phyloP scores from a whole-genome alignment of 768 basidiomycete genomes.

The Butyriboletus loyo region DNA sequence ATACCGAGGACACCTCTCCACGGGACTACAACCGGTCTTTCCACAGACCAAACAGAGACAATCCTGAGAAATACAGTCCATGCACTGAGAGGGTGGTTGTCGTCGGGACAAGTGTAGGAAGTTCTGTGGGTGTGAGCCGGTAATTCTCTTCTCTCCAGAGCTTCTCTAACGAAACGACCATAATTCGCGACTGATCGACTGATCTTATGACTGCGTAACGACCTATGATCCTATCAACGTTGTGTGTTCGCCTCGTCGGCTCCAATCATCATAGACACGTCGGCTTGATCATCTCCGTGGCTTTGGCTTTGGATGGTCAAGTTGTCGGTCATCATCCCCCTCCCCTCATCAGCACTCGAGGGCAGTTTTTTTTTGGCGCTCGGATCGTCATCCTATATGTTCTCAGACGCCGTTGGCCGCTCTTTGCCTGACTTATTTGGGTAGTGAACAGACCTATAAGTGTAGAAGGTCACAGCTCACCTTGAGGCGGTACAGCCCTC shows the following conservation, averaged over 20 bases:
- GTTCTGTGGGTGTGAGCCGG: not conserved
- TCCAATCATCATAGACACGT: not conserved
- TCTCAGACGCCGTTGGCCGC: not conserved
- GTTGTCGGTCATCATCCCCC: not conserved
- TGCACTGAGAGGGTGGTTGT: not conserved
- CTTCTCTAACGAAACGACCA: not conserved
- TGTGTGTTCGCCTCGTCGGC: not conserved
- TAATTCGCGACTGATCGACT: not conserved
- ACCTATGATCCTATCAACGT: not conserved
- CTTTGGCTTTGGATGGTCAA: not conserved
- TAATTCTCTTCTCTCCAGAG: not conserved
- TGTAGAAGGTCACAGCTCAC: not conserved
- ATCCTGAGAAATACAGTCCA: too few relatives aligned
- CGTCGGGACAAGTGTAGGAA: too few relatives aligned
- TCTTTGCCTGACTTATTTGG: not conserved
- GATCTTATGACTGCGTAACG: slow-evolving; percentile 11
- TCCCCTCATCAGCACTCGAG: not conserved
- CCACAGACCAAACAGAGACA: too few relatives aligned
- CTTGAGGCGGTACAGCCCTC: not conserved
- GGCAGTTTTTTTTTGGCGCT: not conserved
- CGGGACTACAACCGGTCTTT: too few relatives aligned
- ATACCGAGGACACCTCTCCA: too few relatives aligned
- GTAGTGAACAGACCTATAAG: too few relatives aligned
- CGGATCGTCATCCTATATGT: not conserved
- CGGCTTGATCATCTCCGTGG: slow-evolving; percentile 7